Evolutionary conservation across 495 filamentous ascomycete genomes (phyloP).

Genomic region (Aspergillus ostianus): DNA sequence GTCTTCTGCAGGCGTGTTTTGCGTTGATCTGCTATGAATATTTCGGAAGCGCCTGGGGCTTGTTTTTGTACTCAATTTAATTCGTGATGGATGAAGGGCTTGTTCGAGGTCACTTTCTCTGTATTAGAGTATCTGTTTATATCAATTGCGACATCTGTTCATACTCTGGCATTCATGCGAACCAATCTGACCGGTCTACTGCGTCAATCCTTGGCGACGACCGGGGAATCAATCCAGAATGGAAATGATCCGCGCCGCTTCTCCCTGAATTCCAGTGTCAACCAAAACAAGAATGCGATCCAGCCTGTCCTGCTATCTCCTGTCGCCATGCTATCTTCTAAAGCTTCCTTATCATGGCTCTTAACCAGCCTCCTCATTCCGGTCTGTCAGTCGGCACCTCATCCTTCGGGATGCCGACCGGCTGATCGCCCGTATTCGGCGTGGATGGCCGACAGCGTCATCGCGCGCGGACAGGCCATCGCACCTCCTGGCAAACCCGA

Average conservation of each 20-base stretch:
- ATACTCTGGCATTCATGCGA: too few relatives aligned
- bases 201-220: too few relatives aligned
- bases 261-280: neutral
- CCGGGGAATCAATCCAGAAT: neutral
- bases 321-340: neutral
- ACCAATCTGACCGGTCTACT: too few relatives aligned
- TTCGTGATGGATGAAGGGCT: too few relatives aligned
- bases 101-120: too few relatives aligned
- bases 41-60: too few relatives aligned
- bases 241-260: neutral
- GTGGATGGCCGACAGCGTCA: conserved; percentile 51
- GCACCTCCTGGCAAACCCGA: conserved; percentile 24
- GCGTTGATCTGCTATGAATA: too few relatives aligned
- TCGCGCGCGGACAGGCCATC: conserved; percentile 41
- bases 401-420: neutral
- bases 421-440: conserved; percentile 34
- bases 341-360: neutral
- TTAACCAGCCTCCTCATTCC: neutral
- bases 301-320: neutral
- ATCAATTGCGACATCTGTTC: too few relatives aligned
- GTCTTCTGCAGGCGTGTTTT: too few relatives aligned
- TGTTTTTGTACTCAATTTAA: too few relatives aligned
- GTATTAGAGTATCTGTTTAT: too few relatives aligned
- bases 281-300: neutral
- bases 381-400: too few relatives aligned